phyloP scores from a whole-genome alignment of 257 asterid genomes.

The Nicotiana noctiflora region DNA sequence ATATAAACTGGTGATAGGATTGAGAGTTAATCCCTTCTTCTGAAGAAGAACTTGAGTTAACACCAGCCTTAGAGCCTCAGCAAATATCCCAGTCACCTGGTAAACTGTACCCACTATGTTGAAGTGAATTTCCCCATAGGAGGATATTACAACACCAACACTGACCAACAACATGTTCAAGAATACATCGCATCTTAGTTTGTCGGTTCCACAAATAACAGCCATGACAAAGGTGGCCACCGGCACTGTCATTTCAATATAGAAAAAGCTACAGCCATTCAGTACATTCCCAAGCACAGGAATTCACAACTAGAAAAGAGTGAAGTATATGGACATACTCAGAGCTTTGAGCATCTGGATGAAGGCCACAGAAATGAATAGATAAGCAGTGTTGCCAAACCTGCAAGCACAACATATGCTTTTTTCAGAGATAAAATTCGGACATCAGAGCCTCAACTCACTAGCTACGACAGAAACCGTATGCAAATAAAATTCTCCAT shows the following conservation, averaged over 20 bases:
- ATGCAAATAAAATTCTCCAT: neutral
- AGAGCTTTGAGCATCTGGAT: constrained; percentile 99
- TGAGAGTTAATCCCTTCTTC: constrained; percentile 84
- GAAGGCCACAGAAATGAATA: constrained; percentile 96
- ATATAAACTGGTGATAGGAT: constrained; percentile 91
- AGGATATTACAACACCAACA: constrained; percentile 86
- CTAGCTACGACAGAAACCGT: neutral
- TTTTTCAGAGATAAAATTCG: neutral
- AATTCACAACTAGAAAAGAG: neutral
- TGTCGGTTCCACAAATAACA: constrained; percentile 90
- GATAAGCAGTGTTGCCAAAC: constrained; percentile 98
- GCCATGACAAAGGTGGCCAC: constrained; percentile 97
- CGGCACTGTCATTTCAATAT: constrained; percentile 63
- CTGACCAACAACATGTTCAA: constrained; percentile 93
- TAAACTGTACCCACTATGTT: constrained; percentile 89
- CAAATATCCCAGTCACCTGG: constrained; percentile 95
- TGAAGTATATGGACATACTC: constrained; percentile 42
- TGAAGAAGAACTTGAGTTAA: constrained; percentile 96
- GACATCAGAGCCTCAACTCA: neutral
- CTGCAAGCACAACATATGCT: constrained; percentile 33
- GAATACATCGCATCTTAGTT: constrained; percentile 76
- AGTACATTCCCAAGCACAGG: constrained; percentile 8
- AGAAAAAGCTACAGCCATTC: constrained; percentile 3
- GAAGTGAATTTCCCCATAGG: constrained; percentile 97
- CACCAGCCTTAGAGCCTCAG: constrained; percentile 96